Evolutionary conservation across 2,329 filamentous ascomycete genomes (phyloP).

Genomic region (Diaporthe batatas): DNA sequence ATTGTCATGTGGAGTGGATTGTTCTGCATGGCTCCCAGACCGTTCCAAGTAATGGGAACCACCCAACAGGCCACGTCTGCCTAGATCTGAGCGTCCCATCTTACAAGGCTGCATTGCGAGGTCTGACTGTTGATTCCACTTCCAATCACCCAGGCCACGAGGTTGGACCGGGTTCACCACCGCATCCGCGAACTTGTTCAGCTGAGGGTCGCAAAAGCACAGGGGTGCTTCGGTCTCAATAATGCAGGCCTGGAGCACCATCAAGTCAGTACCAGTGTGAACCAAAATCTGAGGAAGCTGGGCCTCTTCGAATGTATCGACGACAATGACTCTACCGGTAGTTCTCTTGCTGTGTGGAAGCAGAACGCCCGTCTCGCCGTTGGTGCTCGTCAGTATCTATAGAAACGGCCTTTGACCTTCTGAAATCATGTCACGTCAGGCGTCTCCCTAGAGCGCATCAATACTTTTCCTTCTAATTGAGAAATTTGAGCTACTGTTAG

Average conservation of each 20-base stretch:
- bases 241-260: neutral
- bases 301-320: too few relatives aligned
- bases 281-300: neutral
- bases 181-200: neutral
- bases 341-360: neutral
- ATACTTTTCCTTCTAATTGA: neutral
- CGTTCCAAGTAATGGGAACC: neutral
- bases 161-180: neutral
- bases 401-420: neutral
- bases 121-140: neutral
- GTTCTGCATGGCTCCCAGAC: too few relatives aligned
- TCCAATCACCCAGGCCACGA: neutral
- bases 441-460: neutral
- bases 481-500: neutral
- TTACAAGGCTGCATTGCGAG: neutral
- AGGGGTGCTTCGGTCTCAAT: neutral
- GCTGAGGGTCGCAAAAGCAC: neutral
- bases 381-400: neutral
- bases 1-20: neutral
- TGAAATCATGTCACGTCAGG: neutral
- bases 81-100: neutral
- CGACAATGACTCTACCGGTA: too few relatives aligned
- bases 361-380: neutral
- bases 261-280: neutral
- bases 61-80: neutral